These are phyloP conservation scores for Candida anutae DNA, from an alignment of 1,139 yeast species.

Conservation along the genomic window DNA sequence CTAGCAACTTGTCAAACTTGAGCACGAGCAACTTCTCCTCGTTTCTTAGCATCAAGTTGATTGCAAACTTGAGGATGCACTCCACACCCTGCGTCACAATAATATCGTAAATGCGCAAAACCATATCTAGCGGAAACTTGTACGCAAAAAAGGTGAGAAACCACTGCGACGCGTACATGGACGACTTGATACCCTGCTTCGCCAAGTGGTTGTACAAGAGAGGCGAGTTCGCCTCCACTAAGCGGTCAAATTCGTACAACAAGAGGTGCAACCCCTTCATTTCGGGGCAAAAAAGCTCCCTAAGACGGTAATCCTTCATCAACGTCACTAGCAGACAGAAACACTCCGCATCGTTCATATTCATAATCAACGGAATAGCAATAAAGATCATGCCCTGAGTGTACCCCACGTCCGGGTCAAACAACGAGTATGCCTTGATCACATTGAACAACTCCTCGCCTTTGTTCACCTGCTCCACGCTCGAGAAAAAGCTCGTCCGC, in stretches of 20 bases:
- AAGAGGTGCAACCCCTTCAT: constrained; percentile 89
- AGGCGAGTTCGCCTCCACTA: constrained; percentile 65
- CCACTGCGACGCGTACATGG: constrained; percentile 97
- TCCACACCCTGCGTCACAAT: constrained; percentile 86
- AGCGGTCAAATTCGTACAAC: constrained; percentile 82
- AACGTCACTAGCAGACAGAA: constrained; percentile 73
- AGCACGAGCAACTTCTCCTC: constrained; percentile 50
- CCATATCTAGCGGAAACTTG: constrained; percentile 81
- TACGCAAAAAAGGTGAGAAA: constrained; percentile 90
- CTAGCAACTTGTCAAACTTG: constrained; percentile 67
- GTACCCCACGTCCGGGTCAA: constrained; percentile 91
- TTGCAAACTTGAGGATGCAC: constrained; percentile 70
- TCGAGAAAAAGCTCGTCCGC: constrained; percentile 74
- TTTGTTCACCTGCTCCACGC: constrained; percentile 44
- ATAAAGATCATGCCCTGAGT: constrained; percentile 97
- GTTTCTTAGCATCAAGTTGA: constrained; percentile 67
- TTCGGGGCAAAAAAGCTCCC: constrained; percentile 73
- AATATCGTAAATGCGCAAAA: constrained; percentile 74
- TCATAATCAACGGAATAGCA: constrained; percentile 75
- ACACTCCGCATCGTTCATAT: constrained; percentile 77
- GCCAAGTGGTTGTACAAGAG: constrained; percentile 65
- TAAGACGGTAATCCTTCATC: constrained; percentile 76
- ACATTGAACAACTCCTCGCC: constrained; percentile 60
- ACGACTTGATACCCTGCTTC: constrained; percentile 78
- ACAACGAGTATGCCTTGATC: constrained; percentile 75